Base-by-base conservation (phyloP, 1,284 basidiomycete genomes). In the Cryptococcus jaspeensis region DNA sequence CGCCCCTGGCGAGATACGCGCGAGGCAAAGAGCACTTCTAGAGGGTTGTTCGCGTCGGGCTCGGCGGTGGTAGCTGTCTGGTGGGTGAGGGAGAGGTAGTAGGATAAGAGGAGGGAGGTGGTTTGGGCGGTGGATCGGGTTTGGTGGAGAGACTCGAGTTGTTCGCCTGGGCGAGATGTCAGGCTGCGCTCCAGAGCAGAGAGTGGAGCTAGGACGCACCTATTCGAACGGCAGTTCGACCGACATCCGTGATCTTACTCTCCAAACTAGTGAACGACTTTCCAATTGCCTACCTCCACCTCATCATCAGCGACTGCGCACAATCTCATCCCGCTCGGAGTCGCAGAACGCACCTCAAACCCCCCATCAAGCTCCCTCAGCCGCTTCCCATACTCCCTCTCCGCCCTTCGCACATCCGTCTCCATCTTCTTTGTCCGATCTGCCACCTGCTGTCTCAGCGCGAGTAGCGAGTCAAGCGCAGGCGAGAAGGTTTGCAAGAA, bases 91-190 rank as follows among this genome's bases (percentile, higher is more conserved):
- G 93, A 89, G 66, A 94, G 91, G 76, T 98, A 98, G 78, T 90
- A 95, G 61, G 92, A 87, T 54, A 99, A 89, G n/a, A 99, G 80
- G 71, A 98, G 88, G 65, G 93, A 89, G 0, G 95, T 92, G 20
- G 93, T 92, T 69, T 95, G 92, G 0, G 95, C 96, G 59, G 93
- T 82, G 69, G 92, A 90, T 8, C 95, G 85, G 65, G 95, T 89
- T 58, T 92, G 85, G 74, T 98, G 93, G 22, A 99, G 87, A 1
- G 87, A 89, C 77, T 99, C 95, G 50, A 99, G 85, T 78, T 99
- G 94, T 78, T 97, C 93, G 52, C 93, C 91, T 92, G 68, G 5
- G 37, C n/a, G 39, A 12, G 28, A 25, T 13, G 39, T 52, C 25
- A 42, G 39, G 37, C n/a, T 45, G 36, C 4, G 13, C 9, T 42